These are phyloP conservation scores for Ogataea wickerhamii DNA, from an alignment of 805 yeast species.

Conservation along the genomic window DNA sequence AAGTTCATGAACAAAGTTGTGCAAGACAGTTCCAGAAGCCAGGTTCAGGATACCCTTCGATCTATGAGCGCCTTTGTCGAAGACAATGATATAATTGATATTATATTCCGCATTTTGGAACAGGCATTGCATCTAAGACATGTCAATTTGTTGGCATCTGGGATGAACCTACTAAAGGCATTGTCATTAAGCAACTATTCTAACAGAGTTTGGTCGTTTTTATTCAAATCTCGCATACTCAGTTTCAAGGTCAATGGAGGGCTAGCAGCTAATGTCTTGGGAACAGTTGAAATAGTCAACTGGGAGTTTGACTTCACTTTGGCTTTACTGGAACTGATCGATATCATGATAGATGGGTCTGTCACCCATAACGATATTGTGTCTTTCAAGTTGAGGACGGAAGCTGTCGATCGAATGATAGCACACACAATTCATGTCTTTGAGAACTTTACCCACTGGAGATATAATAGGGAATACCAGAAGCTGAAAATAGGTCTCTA, in stretches of 20 bases:
- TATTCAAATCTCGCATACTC: conserved; percentile 63
- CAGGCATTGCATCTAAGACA: conserved; percentile 58
- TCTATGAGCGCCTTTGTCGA: conserved; percentile 36
- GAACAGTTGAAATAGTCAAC: conserved; percentile 66
- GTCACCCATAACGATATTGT: conserved; percentile 37
- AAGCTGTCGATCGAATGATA: conserved; percentile 52
- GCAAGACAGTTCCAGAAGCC: conserved; percentile 33
- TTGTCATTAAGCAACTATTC: conserved; percentile 47
- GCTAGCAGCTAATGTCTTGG: conserved; percentile 54
- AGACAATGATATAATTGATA: conserved; percentile 40
- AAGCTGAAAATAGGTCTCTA: conserved; percentile 57
- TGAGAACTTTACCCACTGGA: conserved; percentile 73
- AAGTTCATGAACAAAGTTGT: conserved; percentile 49
- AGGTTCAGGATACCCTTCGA: conserved; percentile 24
- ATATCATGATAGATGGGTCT: conserved; percentile 50
- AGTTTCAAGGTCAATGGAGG: conserved; percentile 66
- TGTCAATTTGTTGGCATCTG: conserved; percentile 40
- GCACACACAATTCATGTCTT: conserved; percentile 61
- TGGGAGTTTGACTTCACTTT: conserved; percentile 67
- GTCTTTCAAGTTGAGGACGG: conserved; percentile 43
- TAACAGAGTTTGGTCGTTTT: conserved; percentile 73
- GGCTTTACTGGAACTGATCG: conserved; percentile 52
- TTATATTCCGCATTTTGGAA: conserved; percentile 64
- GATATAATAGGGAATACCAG: conserved; percentile 53
- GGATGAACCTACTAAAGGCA: conserved; percentile 48